These are phyloP conservation scores for Dendrobium huoshanense DNA, from an alignment of 106 monocot genomes.

Conservation along the genomic window DNA sequence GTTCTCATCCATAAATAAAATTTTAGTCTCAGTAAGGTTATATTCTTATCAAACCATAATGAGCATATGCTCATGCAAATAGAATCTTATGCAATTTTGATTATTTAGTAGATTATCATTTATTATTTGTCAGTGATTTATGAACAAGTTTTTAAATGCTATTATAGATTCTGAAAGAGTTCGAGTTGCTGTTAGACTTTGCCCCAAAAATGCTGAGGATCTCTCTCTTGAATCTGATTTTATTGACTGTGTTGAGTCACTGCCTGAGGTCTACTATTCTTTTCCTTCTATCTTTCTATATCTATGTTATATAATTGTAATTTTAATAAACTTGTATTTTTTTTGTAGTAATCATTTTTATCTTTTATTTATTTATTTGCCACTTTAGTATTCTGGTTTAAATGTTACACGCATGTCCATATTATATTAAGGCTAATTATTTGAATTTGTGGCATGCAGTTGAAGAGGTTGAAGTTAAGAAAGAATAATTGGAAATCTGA, in stretches of 20 bases:
- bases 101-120: constrained; percentile 9
- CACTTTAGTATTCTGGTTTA: constrained; percentile 3
- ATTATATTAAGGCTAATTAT: not conserved
- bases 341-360: not conserved
- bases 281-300: not conserved
- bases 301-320: not conserved
- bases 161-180: constrained; percentile 58
- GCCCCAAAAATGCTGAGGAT: constrained; percentile 65
- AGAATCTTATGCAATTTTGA: not conserved
- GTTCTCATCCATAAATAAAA: not conserved
- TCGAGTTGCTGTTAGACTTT: constrained; percentile 62
- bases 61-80: not conserved
- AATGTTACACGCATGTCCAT: not conserved
- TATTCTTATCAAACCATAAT: not conserved
- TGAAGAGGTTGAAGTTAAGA: constrained; percentile 60
- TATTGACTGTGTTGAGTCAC: constrained; percentile 54
- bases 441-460: constrained; percentile 32
- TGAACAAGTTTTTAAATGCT: not conserved
- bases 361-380: not conserved
- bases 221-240: constrained; percentile 40
- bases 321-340: not conserved
- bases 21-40: not conserved
- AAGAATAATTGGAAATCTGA: constrained; percentile 86
- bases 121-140: not conserved
- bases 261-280: constrained; percentile 47